Evolutionary conservation across 768 basidiomycete genomes (phyloP), one percentile per base, ranked within the genome.

Genomic region (Cystofilobasidium ferigula): DNA sequence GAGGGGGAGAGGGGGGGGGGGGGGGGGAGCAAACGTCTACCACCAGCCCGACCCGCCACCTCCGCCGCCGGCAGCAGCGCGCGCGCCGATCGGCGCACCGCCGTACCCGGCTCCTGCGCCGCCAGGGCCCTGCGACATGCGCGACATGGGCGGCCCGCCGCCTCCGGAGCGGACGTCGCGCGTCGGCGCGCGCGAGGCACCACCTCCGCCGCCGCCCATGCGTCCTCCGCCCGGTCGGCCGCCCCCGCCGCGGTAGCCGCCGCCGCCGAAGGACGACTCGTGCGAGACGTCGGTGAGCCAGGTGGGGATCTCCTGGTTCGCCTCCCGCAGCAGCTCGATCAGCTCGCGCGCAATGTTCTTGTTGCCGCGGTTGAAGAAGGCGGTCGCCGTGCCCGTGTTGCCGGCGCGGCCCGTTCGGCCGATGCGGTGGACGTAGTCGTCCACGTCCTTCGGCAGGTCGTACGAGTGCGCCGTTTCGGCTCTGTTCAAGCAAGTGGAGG

Each of bases 391-490:
- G 80, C 95, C 95, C 14, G 87, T 89, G 81, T 99, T 99, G 58
- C 95, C 95, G 12, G 95, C 95, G 83, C 95, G 93, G 53, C 95
- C 95, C 58, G 74, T 75, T 64, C 74, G 74, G 63, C 74, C 74
- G 67, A 75, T 75, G 64, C 74, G 67, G 64, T 71, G 70, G 54
- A 98, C 93, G 78, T 98, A 99, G 77, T 99, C 95, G 74, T 98
- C 95, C 70, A 99, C 93, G 78, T 98, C 95, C 68, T 87, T 87
- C 16, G 95, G 95, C 7, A 99, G 81, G 76, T 98, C 95, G 77
- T n/a, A 22, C 26, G 40, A 34, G 9, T 16, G 38, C 9, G 9
- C 38, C 9, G 16, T 9, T 40, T 40, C 8, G 38, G 16, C 38
- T 8, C 38, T 40, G 8, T 40, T 40, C 8, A 16, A 40, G 38